Conservation (phyloP, 768 basidiomycete species). For the Exsudoporus frostii region DNA sequence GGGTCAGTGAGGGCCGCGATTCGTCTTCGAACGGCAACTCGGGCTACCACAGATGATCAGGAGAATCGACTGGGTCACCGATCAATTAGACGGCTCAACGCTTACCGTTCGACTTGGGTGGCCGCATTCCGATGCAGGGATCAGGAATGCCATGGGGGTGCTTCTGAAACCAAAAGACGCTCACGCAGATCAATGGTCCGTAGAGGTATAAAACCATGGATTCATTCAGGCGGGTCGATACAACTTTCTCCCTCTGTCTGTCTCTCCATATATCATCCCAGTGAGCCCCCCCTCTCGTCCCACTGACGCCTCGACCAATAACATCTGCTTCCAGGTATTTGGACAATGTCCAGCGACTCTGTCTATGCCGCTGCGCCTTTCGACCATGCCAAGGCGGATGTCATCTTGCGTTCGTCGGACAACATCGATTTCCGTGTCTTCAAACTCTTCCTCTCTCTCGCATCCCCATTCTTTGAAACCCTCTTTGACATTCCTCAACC, state of each 20-base stretch:
- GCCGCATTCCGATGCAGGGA: neutral
- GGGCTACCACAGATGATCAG: neutral
- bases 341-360: neutral
- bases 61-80: neutral
- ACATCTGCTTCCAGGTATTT: neutral
- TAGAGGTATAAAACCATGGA: neutral
- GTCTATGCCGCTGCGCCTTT: constrained; percentile 19
- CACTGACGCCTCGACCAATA: neutral
- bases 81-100: neutral
- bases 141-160: neutral
- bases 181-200: neutral
- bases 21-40: neutral
- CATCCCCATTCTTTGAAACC: constrained; percentile 29
- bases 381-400: constrained; percentile 20
- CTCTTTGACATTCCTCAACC: constrained; percentile 33
- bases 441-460: constrained; percentile 27
- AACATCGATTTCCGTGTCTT: constrained; percentile 29
- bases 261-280: neutral
- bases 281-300: neutral
- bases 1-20: neutral
- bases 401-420: constrained; percentile 29
- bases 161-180: neutral
- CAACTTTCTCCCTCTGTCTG: neutral
- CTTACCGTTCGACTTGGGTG: neutral
- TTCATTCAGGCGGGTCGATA: too few relatives aligned